Evolutionary conservation across 805 yeast species (phyloP).

Genomic region (Teunomyces barrocoloradensis): DNA sequence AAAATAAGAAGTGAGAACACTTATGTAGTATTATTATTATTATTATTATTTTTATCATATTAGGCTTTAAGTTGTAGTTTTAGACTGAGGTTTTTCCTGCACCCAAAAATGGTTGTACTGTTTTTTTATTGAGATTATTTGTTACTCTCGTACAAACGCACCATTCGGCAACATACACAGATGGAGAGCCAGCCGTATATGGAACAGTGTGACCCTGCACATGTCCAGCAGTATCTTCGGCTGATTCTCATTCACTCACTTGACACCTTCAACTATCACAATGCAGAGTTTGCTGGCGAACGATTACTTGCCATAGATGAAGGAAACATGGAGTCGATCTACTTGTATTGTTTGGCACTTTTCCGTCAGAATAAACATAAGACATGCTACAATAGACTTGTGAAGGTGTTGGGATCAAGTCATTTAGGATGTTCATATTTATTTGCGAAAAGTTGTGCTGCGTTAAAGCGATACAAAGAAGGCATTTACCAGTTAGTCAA

Average conservation of each 20-base stretch:
- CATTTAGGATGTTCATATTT: constrained; percentile 78
- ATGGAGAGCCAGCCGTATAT: constrained; percentile 3
- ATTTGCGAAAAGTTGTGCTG: constrained; percentile 65
- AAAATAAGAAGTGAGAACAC: constrained; percentile 25
- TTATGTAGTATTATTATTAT: not conserved
- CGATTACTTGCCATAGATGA: constrained; percentile 64
- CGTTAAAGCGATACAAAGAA: constrained; percentile 52
- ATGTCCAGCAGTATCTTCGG: constrained; percentile 45
- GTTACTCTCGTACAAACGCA: not conserved
- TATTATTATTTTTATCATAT: too few species aligned
- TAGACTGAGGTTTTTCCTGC: not conserved
- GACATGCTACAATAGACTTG: constrained; percentile 52
- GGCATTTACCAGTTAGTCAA: constrained; percentile 52
- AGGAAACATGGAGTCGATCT: constrained; percentile 57
- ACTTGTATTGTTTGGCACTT: constrained; percentile 68
- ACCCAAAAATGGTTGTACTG: not conserved
- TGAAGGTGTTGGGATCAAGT: constrained; percentile 32
- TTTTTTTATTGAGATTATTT: not conserved
- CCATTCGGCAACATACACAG: not conserved
- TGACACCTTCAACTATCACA: constrained; percentile 63
- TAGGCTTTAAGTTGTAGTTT: too few species aligned
- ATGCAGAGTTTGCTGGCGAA: constrained; percentile 88
- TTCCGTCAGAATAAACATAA: constrained; percentile 57
- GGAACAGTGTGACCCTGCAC: constrained; percentile 13
- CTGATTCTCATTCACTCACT: constrained; percentile 65